phyloP scores from a whole-genome alignment of 2,329 filamentous ascomycete species.

The Furcasterigmium furcatum region DNA sequence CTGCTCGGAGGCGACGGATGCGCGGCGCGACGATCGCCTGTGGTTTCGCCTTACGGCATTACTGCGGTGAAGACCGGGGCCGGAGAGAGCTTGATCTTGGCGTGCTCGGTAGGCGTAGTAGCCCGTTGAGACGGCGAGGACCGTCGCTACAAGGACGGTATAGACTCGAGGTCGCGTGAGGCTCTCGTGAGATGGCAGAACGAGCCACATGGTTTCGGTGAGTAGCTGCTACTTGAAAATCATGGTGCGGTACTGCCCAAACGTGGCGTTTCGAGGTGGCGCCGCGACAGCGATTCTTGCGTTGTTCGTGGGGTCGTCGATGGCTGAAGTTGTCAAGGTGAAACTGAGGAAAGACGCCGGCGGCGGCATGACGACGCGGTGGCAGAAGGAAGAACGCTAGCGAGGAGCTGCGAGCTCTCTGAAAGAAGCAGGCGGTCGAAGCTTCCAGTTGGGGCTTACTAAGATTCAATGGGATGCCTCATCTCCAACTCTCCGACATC shows the following conservation, averaged over 20 bases:
- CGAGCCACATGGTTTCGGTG: slow-evolving; percentile 38
- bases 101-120: slow-evolving; percentile 52
- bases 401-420: background rate
- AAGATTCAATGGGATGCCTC: no score
- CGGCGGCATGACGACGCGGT: no score
- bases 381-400: no score
- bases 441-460: no score
- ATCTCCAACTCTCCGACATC: no score
- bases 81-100: slow-evolving; percentile 17
- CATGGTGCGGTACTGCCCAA: no score
- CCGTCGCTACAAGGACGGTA: slow-evolving; percentile 51
- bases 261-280: no score
- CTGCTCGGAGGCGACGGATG: slow-evolving; percentile 38
- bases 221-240: slow-evolving; percentile 8
- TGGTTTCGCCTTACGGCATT: slow-evolving; percentile 61
- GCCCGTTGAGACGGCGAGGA: slow-evolving; percentile 53
- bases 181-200: slow-evolving; percentile 48
- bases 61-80: slow-evolving; percentile 55
- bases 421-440: no score
- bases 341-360: no score
- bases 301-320: no score
- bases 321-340: no score
- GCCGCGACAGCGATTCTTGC: no score
- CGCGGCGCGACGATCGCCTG: slow-evolving; percentile 28
- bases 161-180: slow-evolving; percentile 52